Conservation (phyloP, 2,329 filamentous ascomycete species). For the Ceratocystis ficicola region DNA sequence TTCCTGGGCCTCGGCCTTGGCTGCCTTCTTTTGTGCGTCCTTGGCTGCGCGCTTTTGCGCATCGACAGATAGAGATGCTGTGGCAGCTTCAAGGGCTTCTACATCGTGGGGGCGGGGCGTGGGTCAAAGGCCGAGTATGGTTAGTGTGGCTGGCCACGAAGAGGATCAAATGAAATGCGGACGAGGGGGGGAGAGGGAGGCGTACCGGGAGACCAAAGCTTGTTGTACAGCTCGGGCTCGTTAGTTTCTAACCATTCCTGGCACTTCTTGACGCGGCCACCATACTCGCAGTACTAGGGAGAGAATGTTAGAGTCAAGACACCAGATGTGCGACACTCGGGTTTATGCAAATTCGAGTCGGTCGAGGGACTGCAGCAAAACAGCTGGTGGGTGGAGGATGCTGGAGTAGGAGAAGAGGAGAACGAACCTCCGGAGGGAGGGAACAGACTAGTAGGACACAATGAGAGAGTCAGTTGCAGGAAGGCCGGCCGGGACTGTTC, state of each 20-base stretch:
- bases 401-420: background rate
- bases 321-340: background rate
- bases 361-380: conserved; percentile 14
- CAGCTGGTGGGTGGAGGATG: conserved; percentile 9
- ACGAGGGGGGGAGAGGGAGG: background rate
- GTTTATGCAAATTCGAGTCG: background rate
- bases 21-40: conserved; percentile 92
- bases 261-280: conserved; percentile 91
- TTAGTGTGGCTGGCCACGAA: background rate
- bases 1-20: conserved; percentile 81
- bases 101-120: background rate
- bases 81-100: conserved; percentile 74
- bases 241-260: conserved; percentile 82
- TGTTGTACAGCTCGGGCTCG: conserved; percentile 60
- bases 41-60: conserved; percentile 92
- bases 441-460: conserved; percentile 42
- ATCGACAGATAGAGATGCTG: conserved; percentile 74
- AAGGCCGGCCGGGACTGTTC: background rate
- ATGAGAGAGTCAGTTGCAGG: conserved; percentile 1
- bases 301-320: conserved; percentile 24
- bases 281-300: conserved; percentile 91
- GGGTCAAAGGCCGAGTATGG: background rate
- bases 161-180: background rate
- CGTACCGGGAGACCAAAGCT: conserved; percentile 75
- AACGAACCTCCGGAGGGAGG: conserved; percentile 50